Conservation (phyloP, 495 filamentous ascomycete species). For the Tricharina praecox region DNA sequence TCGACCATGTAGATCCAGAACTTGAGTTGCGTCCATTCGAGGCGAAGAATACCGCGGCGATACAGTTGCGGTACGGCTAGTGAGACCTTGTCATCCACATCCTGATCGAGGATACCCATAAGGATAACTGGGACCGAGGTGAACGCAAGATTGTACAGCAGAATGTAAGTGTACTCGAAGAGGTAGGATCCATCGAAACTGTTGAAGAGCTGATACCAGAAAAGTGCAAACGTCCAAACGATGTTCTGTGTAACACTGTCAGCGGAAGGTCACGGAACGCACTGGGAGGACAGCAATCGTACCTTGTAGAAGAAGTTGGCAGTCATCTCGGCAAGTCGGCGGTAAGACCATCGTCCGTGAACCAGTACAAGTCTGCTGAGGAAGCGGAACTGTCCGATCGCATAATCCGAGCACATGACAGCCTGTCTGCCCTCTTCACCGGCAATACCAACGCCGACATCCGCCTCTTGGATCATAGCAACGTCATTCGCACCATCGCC, state of each 20-base stretch:
- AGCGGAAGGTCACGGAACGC: constrained; percentile 6
- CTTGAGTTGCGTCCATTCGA: constrained; percentile 92
- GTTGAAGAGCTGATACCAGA: constrained; percentile 95
- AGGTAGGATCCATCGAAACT: constrained; percentile 92
- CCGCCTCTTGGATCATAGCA: constrained; percentile 98
- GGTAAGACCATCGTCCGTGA: constrained; percentile 92
- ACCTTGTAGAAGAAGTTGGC: constrained; percentile 99
- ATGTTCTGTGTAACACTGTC: constrained; percentile 49
- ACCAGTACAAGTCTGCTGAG: constrained; percentile 81
- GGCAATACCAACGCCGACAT: constrained; percentile 95
- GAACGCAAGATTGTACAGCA: constrained; percentile 91
- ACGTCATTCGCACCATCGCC: constrained; percentile 98
- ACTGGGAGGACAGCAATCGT: constrained; percentile 12
- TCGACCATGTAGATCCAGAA: constrained; percentile 98
- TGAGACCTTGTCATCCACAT: constrained; percentile 86
- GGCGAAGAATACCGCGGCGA: constrained; percentile 83
- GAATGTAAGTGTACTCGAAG: constrained; percentile 93
- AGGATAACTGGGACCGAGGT: constrained; percentile 90
- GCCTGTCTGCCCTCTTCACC: constrained; percentile 94
- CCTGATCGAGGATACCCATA: constrained; percentile 94
- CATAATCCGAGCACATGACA: constrained; percentile 97
- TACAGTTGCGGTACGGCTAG: constrained; percentile 91
- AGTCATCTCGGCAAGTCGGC: constrained; percentile 79
- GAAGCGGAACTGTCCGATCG: constrained; percentile 94
- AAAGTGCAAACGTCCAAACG: constrained; percentile 91